Percentiles rank a stretch among this genome's conserved stretches.
phyloP scores from a whole-genome alignment of 2,329 filamentous ascomycete genomes.

The Ambrosiella xylebori region DNA sequence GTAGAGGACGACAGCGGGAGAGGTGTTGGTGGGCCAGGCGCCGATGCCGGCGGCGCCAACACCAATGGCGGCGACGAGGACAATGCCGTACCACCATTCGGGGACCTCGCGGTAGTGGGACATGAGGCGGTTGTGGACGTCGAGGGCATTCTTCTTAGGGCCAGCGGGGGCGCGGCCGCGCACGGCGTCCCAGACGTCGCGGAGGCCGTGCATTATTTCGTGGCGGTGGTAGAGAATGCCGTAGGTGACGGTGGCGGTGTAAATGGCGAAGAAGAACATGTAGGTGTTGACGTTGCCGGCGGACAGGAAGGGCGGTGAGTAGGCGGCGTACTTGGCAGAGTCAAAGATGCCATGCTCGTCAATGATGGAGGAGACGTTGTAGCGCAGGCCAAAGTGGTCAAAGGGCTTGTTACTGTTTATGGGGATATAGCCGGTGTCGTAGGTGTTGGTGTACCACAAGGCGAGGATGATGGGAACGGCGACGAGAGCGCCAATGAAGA shows the following conservation, averaged over 20 bases:
- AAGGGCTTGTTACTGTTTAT: slow-evolving; percentile 35
- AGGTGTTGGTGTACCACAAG: slow-evolving; percentile 42
- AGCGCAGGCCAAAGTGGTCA: slow-evolving; percentile 30
- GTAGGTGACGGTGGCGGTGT: slow-evolving; percentile 34
- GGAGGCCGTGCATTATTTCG: slow-evolving; percentile 33
- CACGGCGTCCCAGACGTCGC: slow-evolving; percentile 29
- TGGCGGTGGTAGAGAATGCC: slow-evolving; percentile 33
- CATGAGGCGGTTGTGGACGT: slow-evolving; percentile 20
- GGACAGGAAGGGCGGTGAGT: slow-evolving; percentile 34
- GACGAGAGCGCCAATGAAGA: slow-evolving; percentile 37
- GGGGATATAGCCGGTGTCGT: slow-evolving; percentile 36
- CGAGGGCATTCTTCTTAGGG: slow-evolving; percentile 19
- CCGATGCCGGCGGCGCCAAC: slow-evolving; percentile 30
- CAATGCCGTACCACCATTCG: slow-evolving; percentile 36
- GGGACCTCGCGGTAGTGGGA: slow-evolving; percentile 27
- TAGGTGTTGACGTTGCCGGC: slow-evolving; percentile 35
- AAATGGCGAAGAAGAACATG: slow-evolving; percentile 38
- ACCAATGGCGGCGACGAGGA: slow-evolving; percentile 27
- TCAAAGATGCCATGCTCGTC: slow-evolving; percentile 29
- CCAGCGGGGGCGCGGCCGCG: slow-evolving; percentile 18
- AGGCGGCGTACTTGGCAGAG: slow-evolving; percentile 27
- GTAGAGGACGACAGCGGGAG: slow-evolving; percentile 33
- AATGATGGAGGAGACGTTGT: slow-evolving; percentile 28
- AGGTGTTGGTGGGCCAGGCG: slow-evolving; percentile 33
- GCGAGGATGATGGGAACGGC: slow-evolving; percentile 37